These are phyloP conservation scores for Phaeosphaeria sp. DNA, from an alignment of 2,329 filamentous ascomycete species.

Conservation along the genomic window DNA sequence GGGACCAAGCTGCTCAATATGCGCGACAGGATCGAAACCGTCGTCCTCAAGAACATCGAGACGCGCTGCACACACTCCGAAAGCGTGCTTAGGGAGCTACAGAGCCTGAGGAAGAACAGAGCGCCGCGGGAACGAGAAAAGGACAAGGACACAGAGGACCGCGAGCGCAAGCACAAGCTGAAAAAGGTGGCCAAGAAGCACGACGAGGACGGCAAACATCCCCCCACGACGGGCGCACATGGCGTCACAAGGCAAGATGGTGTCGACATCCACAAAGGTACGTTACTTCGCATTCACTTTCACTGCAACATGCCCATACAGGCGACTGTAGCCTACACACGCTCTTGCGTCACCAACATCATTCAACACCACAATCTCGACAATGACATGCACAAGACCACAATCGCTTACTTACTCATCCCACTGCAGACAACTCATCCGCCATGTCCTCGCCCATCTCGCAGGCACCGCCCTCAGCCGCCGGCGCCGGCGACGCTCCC, in stretches of 20 bases:
- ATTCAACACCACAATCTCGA: background rate
- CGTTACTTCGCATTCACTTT: slow-evolving; percentile 9
- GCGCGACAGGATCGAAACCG: slow-evolving; percentile 69
- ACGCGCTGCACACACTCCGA: slow-evolving; percentile 71
- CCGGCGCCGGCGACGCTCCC: slow-evolving; percentile 67
- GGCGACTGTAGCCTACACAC: background rate
- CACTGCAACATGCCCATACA: background rate
- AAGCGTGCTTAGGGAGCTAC: slow-evolving; percentile 74
- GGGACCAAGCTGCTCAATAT: slow-evolving; percentile 70
- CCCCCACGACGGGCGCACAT: slow-evolving; percentile 68
- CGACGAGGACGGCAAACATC: slow-evolving; percentile 69
- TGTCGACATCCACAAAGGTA: slow-evolving; percentile 64
- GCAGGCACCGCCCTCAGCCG: slow-evolving; percentile 51
- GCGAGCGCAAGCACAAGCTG: slow-evolving; percentile 54
- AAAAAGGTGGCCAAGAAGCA: slow-evolving; percentile 79
- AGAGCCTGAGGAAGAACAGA: slow-evolving; percentile 68
- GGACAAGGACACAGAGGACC: slow-evolving; percentile 54
- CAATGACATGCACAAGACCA: background rate
- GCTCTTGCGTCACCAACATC: background rate
- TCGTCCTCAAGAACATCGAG: slow-evolving; percentile 51
- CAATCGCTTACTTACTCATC: slow-evolving; percentile 12
- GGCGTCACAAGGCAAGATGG: slow-evolving; percentile 70
- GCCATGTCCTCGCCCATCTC: slow-evolving; percentile 50
- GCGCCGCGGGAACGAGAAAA: slow-evolving; percentile 60
- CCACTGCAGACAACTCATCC: slow-evolving; percentile 44